Base-by-base conservation (phyloP, 352 stramenopile genomes). In the Phytopythium sindhum region DNA sequence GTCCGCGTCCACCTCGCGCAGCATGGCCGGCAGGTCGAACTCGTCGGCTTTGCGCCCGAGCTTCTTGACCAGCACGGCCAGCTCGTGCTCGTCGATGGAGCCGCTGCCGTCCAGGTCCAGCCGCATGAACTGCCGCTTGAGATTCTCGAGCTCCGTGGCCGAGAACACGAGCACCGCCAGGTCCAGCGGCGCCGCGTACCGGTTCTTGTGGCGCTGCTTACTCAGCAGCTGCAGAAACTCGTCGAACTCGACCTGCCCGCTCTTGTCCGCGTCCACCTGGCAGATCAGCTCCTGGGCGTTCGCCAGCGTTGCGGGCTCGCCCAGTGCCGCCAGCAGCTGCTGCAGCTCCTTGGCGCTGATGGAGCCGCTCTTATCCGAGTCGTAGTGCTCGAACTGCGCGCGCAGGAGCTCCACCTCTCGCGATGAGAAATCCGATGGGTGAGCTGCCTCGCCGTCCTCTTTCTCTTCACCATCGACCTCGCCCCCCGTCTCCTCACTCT, bases 241-340 rank as follows among this genome's bases (percentile, higher is more conserved):
- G 11, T 88, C 73, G 33, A 93, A 87, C 26, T 88, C 78, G 23
- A 93, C 77, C 23, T 90, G 75, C 24, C 77, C 80, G n/a, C 88
- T 89, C 17, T 65, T 54, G 62, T 90, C 85, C 0, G 52, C 66
- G 53, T 90, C 81, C 11, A 89, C 73, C 39, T 80, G 65, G 28
- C 74, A 64, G 50, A 93, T 86, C 62, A 90, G 66, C 5, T 81
- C 78, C 44, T 81, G 52, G 10, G 89, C 74, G 39, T 80, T 85
- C 24, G 78, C 66, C n/a, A 90, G 54, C 3, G 81, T 87, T 23
- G 86, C 61, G 48, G 72, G 74, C 57, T 93, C 84, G 15, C 81
- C 84, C 26, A 93, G 75, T 14, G 67, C 72, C 7, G 72, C 71
- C 56, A 91, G 73, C 4, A 93, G 63, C 61, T 81, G 78, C 23